Base-by-base conservation (phyloP, 2,329 filamentous ascomycete species). In the Colletotrichum nymphaeae region DNA sequence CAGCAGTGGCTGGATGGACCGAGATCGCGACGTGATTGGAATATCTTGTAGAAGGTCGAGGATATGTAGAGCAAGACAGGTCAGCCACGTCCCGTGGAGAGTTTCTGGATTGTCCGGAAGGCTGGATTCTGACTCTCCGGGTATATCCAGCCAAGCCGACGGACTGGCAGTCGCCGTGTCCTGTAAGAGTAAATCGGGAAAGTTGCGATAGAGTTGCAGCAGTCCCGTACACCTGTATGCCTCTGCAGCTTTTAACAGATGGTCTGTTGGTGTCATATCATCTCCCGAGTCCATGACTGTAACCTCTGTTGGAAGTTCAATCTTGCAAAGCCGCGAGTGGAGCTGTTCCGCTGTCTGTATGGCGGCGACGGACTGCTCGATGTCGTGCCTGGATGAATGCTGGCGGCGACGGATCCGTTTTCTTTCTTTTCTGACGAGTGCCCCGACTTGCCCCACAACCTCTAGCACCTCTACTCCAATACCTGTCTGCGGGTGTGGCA, bases 1-100 rank as follows among this genome's bases (percentile, higher is more conserved):
- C 4, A 87, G 76, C 22, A 87, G 78, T 2, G 84, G 85, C 71
- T 87, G 84, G 5, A 85, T 81, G 24, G 83, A 86, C 57, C 84
- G 81, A 1, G 84, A 85, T 30, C 84, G 83, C 1, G 85, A 87
- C 1, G 82, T 81, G 5, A 84, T 79, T 0, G 86, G 83, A n/a
- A 87, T 79, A 2, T 79, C 79, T 65, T 85, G 81, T 16, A 87
- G 79, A 24, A 83, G 77, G 6, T 82, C 79, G 19, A 87, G 79
- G 19, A 85, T 84, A 69, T 86, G 84, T 55, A 86, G 78, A 14
- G 86, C 85, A 16, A 87, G 81, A 12, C 82, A 81, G 42, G 83
- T 85, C 35, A 86, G 76, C 82, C 83, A 86, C 1, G 83, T 78
- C 66, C 83, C 83, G 3, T 66, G 14, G 4, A 52, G 8, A 30